Percentiles rank a stretch among this genome's conserved stretches.
These are phyloP conservation scores for Curvularia lunata DNA, from an alignment of 2,329 filamentous ascomycete species.

Conservation along the genomic window DNA sequence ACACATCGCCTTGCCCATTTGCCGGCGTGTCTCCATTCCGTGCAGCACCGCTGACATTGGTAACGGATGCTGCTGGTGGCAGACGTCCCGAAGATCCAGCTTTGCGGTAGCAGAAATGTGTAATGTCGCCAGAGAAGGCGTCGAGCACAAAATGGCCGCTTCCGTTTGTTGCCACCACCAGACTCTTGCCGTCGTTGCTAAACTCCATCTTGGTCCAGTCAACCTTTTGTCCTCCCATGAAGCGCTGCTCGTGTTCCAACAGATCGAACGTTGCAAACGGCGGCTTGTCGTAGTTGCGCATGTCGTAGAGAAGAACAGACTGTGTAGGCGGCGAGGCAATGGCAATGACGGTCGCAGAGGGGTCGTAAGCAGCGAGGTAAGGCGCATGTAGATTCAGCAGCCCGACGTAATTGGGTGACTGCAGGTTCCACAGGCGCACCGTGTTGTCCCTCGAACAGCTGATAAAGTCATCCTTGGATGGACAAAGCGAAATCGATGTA, in stretches of 20 bases:
- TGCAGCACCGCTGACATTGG: slow-evolving; percentile 62
- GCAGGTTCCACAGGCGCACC: slow-evolving; percentile 86
- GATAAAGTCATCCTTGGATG: slow-evolving; percentile 87
- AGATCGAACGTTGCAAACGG: slow-evolving; percentile 89
- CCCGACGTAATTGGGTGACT: slow-evolving; percentile 79
- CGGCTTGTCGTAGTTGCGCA: slow-evolving; percentile 89
- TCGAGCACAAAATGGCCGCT: slow-evolving; percentile 91
- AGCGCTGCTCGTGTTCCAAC: slow-evolving; percentile 63
- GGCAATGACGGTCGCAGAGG: slow-evolving; percentile 89
- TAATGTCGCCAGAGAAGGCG: slow-evolving; percentile 82
- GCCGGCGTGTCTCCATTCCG: slow-evolving; percentile 34
- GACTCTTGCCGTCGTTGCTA: slow-evolving; percentile 89
- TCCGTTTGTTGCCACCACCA: slow-evolving; percentile 84
- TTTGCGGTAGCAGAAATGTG: slow-evolving; percentile 69
- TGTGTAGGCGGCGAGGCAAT: slow-evolving; percentile 83
- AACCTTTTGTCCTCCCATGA: slow-evolving; percentile 54
- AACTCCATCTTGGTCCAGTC: slow-evolving; percentile 95
- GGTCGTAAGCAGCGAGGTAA: slow-evolving; percentile 87
- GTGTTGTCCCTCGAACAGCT: slow-evolving; percentile 92
- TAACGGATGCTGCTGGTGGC: slow-evolving; percentile 52
- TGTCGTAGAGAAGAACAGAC: slow-evolving; percentile 85
- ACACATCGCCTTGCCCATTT: slow-evolving; percentile 74
- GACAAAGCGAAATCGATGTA: slow-evolving; percentile 82
- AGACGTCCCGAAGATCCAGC: slow-evolving; percentile 53
- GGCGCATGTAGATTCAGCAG: slow-evolving; percentile 80